Evolutionary conservation across 495 filamentous ascomycete genomes (phyloP), one percentile per base, ranked within the genome.

Genomic region (Neurospora pannonica): DNA sequence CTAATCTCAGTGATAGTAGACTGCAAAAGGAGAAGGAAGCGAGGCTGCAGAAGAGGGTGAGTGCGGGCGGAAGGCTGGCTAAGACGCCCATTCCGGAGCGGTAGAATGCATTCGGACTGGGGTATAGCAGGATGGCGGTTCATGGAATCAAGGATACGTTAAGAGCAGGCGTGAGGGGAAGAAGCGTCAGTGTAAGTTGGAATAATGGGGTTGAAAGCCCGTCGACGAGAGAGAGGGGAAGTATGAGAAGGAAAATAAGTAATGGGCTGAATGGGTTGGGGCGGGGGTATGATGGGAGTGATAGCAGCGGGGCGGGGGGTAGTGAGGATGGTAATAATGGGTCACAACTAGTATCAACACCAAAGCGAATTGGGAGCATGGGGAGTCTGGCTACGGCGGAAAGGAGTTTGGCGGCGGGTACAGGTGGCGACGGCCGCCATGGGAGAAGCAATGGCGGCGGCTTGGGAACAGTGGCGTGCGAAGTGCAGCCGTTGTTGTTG

Each of bases 41-140:
- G 11, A 78, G 87, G 17, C 79, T 90, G 28, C 88, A 90, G 79
- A 91, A 91, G 79, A 83, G 89, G n/a, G 86, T 90, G 74, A 90
- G 88, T 72, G 88, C 87, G 7, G 89, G 89, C 6, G 88, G 89
- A 24, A 84, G 88, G 31, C 79, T 91, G 38, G 88, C 88, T 67
- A 89, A 89, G 77, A 82, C 85, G 37, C 84, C 87, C 39, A 89
- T 89, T 76, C 87, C 86, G 48, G 87, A 89, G 78, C 83, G 85
- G 73, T 87, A 87, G 85, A 74, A 28, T 8, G 71, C 48, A 37
- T 36, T 60, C 42, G 31, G 71, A 34, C 0, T 67, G 7, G 54
- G 54, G 15, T 67, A 67, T 67, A 67, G 31, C 54, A 67, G 54
- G 15, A 67, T 67, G 54, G 54, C 6, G 17, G 7, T 67, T 67